Base-by-base conservation (phyloP, 2,329 filamentous ascomycete genomes). In the Juglanconis sp. region DNA sequence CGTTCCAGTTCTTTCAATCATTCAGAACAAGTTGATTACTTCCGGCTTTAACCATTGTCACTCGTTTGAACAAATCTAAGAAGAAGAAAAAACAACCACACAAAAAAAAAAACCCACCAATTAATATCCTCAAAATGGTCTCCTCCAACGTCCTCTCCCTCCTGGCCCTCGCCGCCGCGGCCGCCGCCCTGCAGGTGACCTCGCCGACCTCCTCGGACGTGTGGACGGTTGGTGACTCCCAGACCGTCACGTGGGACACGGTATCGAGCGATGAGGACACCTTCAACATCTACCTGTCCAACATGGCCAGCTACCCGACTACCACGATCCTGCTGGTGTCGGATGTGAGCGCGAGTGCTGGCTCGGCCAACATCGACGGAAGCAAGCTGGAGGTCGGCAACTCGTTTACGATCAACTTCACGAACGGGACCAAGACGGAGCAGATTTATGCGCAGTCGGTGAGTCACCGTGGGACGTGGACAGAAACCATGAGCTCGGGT, bases 361-460 rank as follows among this genome's bases (percentile, higher is more conserved):
- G 60, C 42, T 56, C 57, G 10, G 50, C 47, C 44, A 53, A 55
- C 15, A 46, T 63, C 50, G 59, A 63, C 44, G 56, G 63, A 50
- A 63, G 63, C 61, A 59, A 61, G 63, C 51, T 63, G 52, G n/a
- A 51, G 15, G 7, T 15, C n/a, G 62, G 62, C 6, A 13, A 57
- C 62, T 40, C 53, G 34, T 61, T 55, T 53, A 63, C 60, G 31
- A 58, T 63, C 59, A 53, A 61, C 61, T 56, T 60, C 49, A 63
- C 56, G 53, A 60, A 62, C 60, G 61, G 60, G 34, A 59, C 60
- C 42, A 55, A 64, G 54, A 63, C 54, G 48, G 62, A 62, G 62
- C 61, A 63, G 58, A 55, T 63, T 48, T 63, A 63, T 42, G 61
- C 61, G 13, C 61, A 63, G 61, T 63, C 61, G 58, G 61, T 63